phyloP scores from a whole-genome alignment of 78 protist genomes.

The Speleostelium caveatum region DNA sequence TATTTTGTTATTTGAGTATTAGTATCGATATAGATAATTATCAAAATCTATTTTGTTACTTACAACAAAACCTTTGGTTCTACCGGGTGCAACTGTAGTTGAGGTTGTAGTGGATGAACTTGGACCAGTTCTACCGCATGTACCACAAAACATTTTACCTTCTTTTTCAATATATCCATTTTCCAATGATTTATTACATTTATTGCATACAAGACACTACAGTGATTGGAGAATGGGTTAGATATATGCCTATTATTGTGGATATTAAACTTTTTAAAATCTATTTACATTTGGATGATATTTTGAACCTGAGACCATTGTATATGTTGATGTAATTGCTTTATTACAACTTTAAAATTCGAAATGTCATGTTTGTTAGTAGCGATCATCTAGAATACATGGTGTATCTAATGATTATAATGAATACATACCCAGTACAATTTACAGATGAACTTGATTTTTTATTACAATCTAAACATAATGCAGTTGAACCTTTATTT shows the following conservation, averaged over 20 bases:
- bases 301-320: conserved; percentile 15
- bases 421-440: background rate
- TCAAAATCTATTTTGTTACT: too few relatives aligned
- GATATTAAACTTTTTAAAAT: background rate
- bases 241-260: background rate
- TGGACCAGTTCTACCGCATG: too few relatives aligned
- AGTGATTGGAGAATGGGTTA: background rate
- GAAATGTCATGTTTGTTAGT: background rate
- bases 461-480: conserved; percentile 25
- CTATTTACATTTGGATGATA: conserved; percentile 30
- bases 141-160: conserved; percentile 8
- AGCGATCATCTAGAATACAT: background rate
- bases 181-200: conserved; percentile 22
- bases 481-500: background rate
- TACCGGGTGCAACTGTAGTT: background rate
- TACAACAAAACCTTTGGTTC: background rate
- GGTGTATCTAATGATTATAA: background rate
- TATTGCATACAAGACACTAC: conserved; percentile 40
- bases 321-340: conserved; percentile 26
- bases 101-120: background rate
- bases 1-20: too few relatives aligned
- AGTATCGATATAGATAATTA: too few relatives aligned
- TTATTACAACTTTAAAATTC: conserved; percentile 14
- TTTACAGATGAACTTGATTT: background rate
- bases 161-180: conserved; percentile 24